phyloP scores from a whole-genome alignment of 2,329 filamentous ascomycete species.

The Myriosclerotinia scirpicola region DNA sequence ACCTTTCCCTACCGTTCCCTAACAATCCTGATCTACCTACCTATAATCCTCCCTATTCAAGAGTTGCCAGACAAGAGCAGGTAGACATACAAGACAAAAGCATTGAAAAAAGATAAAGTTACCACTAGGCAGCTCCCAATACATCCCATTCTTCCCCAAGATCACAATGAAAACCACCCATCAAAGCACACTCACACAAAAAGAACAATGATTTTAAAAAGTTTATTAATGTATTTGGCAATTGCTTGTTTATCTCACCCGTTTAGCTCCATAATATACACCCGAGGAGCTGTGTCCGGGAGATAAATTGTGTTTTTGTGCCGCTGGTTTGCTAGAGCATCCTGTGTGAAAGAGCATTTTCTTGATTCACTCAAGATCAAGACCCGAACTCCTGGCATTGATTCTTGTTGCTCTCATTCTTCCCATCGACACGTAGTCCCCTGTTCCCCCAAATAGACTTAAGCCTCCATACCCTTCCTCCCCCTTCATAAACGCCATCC shows the following conservation, averaged over 20 bases:
- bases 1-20: too few relatives aligned
- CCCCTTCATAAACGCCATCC: slow-evolving; percentile 10
- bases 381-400: neutral
- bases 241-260: neutral
- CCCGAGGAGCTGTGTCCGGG: neutral
- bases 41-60: neutral
- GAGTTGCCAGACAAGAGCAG: neutral
- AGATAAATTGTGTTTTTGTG: neutral
- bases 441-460: neutral
- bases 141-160: neutral
- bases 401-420: neutral
- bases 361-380: neutral
- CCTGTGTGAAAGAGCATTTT: neutral
- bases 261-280: neutral
- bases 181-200: neutral
- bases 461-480: neutral
- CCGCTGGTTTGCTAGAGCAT: neutral
- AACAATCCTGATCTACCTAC: too few relatives aligned
- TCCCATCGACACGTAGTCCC: neutral
- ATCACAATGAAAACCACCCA: neutral
- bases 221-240: neutral
- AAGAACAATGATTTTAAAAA: neutral
- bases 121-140: neutral
- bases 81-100: neutral
- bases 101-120: neutral